phyloP scores from a whole-genome alignment of 768 basidiomycete species.

The Macrocybe gigantea region DNA sequence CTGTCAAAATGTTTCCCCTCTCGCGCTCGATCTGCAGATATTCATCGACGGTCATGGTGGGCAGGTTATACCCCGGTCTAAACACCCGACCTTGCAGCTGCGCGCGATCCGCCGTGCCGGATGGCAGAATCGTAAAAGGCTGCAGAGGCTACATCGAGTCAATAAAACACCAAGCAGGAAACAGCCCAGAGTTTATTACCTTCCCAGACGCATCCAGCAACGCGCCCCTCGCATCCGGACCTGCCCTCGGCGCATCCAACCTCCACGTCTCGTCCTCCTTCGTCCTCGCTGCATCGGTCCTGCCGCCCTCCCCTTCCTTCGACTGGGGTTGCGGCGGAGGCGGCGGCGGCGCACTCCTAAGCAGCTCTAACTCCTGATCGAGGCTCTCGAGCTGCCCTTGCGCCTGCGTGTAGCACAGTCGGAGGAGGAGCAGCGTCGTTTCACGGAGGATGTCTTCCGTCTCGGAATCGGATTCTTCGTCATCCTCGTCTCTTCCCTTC shows the following conservation, averaged over 20 bases:
- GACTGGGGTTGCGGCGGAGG: conserved; percentile 31
- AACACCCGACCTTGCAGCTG: conserved; percentile 80
- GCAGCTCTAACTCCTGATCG: conserved; percentile 66
- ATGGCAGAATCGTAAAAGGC: conserved; percentile 90
- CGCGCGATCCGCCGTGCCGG: conserved; percentile 59
- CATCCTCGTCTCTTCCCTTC: conserved; percentile 17
- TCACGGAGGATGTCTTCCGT: conserved; percentile 65
- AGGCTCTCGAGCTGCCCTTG: conserved; percentile 61
- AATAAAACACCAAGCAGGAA: neutral
- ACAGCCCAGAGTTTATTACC: conserved; percentile 32
- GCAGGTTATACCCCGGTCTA: conserved; percentile 74
- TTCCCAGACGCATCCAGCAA: conserved; percentile 73
- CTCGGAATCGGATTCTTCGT: conserved; percentile 49
- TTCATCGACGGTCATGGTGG: conserved; percentile 95
- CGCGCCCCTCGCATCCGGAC: conserved; percentile 48
- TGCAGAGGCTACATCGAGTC: conserved; percentile 58
- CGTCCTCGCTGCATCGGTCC: conserved; percentile 16
- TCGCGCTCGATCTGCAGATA: conserved; percentile 82
- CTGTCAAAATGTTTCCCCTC: conserved; percentile 81
- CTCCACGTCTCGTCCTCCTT: conserved; percentile 62
- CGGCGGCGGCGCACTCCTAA: conserved; percentile 48
- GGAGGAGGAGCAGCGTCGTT: conserved; percentile 62
- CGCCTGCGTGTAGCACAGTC: conserved; percentile 67
- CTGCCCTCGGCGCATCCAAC: conserved; percentile 52
- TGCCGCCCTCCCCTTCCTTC: conserved; percentile 22